A percentile compares a stretch with the other conserved stretches of the same genome.
Conservation (phyloP, 2,329 filamentous ascomycete species). For the Tolypocladium nubicola region DNA sequence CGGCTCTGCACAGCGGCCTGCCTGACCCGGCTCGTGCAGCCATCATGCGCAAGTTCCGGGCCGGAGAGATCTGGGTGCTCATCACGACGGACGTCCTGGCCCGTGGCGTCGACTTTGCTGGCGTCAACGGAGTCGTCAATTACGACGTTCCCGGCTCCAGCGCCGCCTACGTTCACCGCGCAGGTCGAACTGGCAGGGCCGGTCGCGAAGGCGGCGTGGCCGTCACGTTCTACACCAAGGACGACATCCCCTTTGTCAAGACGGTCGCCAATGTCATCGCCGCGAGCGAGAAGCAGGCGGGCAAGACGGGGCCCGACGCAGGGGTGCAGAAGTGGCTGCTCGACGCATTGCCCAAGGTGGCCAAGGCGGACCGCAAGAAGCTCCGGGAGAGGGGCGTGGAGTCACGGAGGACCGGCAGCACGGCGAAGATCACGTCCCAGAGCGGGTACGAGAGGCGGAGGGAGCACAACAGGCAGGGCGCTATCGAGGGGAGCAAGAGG, state of each 20-base stretch:
- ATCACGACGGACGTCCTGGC: slow-evolving; percentile 92
- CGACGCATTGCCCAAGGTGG: slow-evolving; percentile 73
- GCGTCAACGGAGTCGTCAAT: slow-evolving; percentile 92
- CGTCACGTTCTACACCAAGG: slow-evolving; percentile 90
- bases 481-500: slow-evolving; percentile 51
- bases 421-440: slow-evolving; percentile 69
- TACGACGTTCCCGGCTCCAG: slow-evolving; percentile 93
- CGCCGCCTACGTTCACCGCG: slow-evolving; percentile 85
- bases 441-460: slow-evolving; percentile 62
- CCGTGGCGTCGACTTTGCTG: slow-evolving; percentile 87
- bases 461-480: slow-evolving; percentile 56
- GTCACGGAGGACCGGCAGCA: slow-evolving; percentile 39
- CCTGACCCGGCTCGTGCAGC: slow-evolving; percentile 62
- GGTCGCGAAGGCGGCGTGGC: slow-evolving; percentile 81
- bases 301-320: slow-evolving; percentile 38
- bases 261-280: slow-evolving; percentile 89
- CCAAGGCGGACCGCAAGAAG: slow-evolving; percentile 73
- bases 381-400: slow-evolving; percentile 76
- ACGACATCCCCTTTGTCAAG: slow-evolving; percentile 83
- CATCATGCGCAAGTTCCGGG: slow-evolving; percentile 84
- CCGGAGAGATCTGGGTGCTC: slow-evolving; percentile 89
- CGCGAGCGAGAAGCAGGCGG: slow-evolving; percentile 63
- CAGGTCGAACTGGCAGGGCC: slow-evolving; percentile 81
- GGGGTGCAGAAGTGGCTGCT: slow-evolving; percentile 77
- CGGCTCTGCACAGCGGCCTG: slow-evolving; percentile 81